These are phyloP conservation scores for Leccinum truebloodii DNA, from an alignment of 768 basidiomycete species.

Conservation along the genomic window DNA sequence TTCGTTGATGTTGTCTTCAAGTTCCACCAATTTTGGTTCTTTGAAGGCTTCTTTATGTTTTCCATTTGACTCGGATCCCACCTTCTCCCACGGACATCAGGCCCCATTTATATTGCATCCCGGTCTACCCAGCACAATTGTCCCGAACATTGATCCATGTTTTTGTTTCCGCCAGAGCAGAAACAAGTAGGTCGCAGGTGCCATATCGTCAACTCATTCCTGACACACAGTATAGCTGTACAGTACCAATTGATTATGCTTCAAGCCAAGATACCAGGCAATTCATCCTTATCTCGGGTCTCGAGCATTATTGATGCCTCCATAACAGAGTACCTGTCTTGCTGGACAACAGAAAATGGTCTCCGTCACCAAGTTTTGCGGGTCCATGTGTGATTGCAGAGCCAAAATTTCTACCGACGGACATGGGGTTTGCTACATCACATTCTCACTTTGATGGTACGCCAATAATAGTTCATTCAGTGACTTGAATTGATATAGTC, in stretches of 20 bases:
- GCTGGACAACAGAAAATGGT: background rate
- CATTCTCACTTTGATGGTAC: background rate
- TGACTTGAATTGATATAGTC: background rate
- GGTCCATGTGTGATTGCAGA: background rate
- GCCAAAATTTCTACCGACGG: background rate
- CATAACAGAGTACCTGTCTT: background rate
- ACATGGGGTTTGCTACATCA: background rate
- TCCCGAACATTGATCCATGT: background rate
- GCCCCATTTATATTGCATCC: background rate
- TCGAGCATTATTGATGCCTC: background rate
- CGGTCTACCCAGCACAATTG: background rate
- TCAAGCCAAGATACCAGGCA: background rate
- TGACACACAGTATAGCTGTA: background rate
- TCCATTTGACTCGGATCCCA: background rate
- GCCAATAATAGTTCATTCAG: background rate
- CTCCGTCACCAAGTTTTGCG: background rate
- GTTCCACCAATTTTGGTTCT: background rate
- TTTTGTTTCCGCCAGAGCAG: no score
- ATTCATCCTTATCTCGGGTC: no score
- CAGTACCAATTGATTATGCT: background rate
- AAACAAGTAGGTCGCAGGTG: background rate
- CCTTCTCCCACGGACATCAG: background rate
- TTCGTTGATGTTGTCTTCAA: no score
- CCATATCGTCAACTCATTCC: background rate
- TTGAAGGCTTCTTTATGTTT: background rate